Evolutionary conservation across 164 flowering plant genomes (phyloP), one percentile per base, ranked within the genome.

Genomic region (Piper longum): DNA sequence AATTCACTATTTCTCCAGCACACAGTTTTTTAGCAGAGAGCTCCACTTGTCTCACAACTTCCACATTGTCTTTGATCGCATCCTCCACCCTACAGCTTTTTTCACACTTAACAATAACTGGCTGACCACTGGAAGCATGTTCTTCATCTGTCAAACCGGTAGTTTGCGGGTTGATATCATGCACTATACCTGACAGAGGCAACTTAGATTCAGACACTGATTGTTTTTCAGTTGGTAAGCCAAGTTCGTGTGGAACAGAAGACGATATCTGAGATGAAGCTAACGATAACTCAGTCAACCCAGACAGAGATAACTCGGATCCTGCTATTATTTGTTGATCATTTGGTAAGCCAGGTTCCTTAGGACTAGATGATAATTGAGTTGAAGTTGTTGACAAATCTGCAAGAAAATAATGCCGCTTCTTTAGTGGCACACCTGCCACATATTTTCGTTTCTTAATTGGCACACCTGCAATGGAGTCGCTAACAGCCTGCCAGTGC

Each of bases 401-500:
- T 26, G 36, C 36, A 26, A 26, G 36, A 26, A 26, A 26, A 26
- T 26, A 26, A 26, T 26, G 36, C 36, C 36, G 36, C 36, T 26
- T 26, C 36, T 26, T 26, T 26, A 26, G 36, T 26, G 36, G 36
- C 36, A 26, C 36, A 26, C 2, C 36, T 26, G 36, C 36, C 36
- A 26, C 36, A 56, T 71, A 69, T 75, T 75, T 81, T 67, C 89
- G 75, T 73, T 84, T 84, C 81, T 84, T 84, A 65, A 84, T 48
- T 48, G 89, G 89, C 61, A 84, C 69, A 72, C 77, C 80, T 62
- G 75, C 74, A 72, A 64, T 48, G 67, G 66, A 67, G 72, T 69
- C 71, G 73, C 84, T 69, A 77, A 73, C 73, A 71, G 73, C 70
- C 64, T 59, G 56, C 66, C 60, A 74, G 69, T 17, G 68, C 62